Evolutionary conservation across 2,329 filamentous ascomycete species (phyloP), one percentile per base, ranked within the genome.

Genomic region (Colletotrichum agaves): DNA sequence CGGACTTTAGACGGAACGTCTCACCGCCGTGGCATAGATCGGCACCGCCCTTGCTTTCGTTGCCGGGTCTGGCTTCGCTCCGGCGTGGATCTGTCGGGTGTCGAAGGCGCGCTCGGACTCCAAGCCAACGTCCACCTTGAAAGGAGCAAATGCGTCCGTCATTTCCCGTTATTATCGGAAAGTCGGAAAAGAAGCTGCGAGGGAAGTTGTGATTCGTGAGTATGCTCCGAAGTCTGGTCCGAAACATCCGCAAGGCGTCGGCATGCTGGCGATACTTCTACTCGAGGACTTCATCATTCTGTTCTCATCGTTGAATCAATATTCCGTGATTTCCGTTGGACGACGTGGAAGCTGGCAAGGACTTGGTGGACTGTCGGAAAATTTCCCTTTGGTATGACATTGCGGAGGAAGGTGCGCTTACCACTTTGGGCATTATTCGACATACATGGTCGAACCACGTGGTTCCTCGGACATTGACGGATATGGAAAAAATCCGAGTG

Each of bases 241-340:
- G 41, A 19, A 44, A 44, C 41, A n/a, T 44, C 39, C 39, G 12
- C n/a, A n/a, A 13, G n/a, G 41, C 41, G n/a, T 44, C n/a, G 41
- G 41, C 41, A 44, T 44, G 41, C n/a, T 44, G 41, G 41, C 41
- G 41, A 44, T 44, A 44, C 41, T 44, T 44, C 41, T 44, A 44
- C n/a, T 44, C n/a, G 41, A 44, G 8, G 5, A n/a, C 41, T 13
- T 41, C 2, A 5, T 15, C 39, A 41, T 15, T 15, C 3, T 41
- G n/a, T 5, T 3, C 5, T 15, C 39, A n/a, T 3, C n/a, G 39
- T 41, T 41, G 39, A 13, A 10, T 41, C 39, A 15, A 13, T 44
- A 44, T 44, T 7, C 41, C 7, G n/a, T 15, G 10, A 17, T 44
- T 19, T 19, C 15, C 41, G n/a, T 44, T 44, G 13, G 5, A 44